A percentile compares a stretch with the other conserved stretches of the same genome.
Conservation (phyloP, 768 basidiomycete genomes). For the Naematelia aurantialba region DNA sequence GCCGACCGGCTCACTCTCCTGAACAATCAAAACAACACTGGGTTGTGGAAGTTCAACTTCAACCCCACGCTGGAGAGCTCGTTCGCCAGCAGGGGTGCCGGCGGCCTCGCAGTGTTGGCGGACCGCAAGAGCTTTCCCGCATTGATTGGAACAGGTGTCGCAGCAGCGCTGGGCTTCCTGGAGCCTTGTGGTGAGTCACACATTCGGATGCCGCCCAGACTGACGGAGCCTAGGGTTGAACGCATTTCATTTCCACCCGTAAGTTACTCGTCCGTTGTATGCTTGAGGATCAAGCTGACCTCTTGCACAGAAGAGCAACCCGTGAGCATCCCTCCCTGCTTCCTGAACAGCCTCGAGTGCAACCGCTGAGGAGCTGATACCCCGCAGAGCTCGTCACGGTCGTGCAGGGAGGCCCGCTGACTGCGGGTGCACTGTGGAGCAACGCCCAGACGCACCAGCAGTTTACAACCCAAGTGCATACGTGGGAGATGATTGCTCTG, state of each 20-base stretch:
- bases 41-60: conserved; percentile 8
- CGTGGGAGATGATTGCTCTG: conserved; percentile 6
- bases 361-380: conserved; percentile 1
- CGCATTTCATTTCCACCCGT: conserved; percentile 8
- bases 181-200: conserved; percentile 6
- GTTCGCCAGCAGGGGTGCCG: conserved; percentile 2
- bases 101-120: conserved; percentile 5
- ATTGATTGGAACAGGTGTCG: conserved; percentile 2
- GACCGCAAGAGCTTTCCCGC: conserved; percentile 1
- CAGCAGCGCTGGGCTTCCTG: conserved; percentile 5
- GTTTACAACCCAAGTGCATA: not conserved
- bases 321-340: not conserved
- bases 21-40: conserved; percentile 3
- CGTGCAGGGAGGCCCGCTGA: conserved; percentile 8
- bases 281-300: not conserved
- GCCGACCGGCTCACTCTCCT: not conserved
- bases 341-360: not conserved
- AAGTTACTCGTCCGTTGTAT: not conserved
- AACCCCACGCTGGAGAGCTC: not conserved
- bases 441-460: not conserved
- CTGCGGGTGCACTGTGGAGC: conserved; percentile 6
- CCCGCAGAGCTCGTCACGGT: conserved; percentile 5
- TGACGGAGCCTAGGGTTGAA: conserved; percentile 1
- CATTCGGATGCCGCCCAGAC: not conserved
- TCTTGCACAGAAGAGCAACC: not conserved